These are phyloP conservation scores for Mrakia frigida DNA, from an alignment of 768 basidiomycete species.

Conservation along the genomic window DNA sequence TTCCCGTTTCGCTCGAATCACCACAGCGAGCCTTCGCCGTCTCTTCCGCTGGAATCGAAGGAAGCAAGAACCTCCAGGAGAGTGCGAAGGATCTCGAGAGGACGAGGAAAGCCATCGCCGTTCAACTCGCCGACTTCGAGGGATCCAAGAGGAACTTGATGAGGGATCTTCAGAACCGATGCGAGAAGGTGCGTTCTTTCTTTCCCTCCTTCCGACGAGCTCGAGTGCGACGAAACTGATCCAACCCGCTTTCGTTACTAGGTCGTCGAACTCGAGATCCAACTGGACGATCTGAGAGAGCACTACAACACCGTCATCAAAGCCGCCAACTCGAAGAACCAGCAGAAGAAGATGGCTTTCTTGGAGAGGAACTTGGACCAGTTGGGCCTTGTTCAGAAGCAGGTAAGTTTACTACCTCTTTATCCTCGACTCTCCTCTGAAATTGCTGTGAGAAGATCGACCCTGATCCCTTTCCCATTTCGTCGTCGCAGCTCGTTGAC, in stretches of 20 bases:
- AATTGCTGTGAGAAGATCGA: too few relatives aligned
- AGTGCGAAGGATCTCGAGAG: conserved; percentile 96
- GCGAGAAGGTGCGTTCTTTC: conserved; percentile 73
- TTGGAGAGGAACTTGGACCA: conserved; percentile 94
- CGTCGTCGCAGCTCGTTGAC: conserved; percentile 71
- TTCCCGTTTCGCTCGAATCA: background rate
- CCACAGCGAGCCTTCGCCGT: conserved; percentile 88
- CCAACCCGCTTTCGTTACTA: conserved; percentile 39
- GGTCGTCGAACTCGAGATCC: conserved; percentile 99
- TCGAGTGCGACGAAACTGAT: background rate
- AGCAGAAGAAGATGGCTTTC: conserved; percentile 99
- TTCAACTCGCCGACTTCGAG: conserved; percentile 98
- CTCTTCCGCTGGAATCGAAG: conserved; percentile 93
- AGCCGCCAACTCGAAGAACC: conserved; percentile 96
- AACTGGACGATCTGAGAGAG: conserved; percentile 95
- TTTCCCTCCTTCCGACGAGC: background rate
- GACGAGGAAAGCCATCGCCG: conserved; percentile 90
- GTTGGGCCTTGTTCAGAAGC: conserved; percentile 87
- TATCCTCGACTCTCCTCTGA: too few relatives aligned
- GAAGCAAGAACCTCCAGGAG: conserved; percentile 93
- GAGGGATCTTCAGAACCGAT: conserved; percentile 97
- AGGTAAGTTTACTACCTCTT: too few relatives aligned
- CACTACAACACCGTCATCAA: conserved; percentile 98
- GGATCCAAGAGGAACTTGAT: conserved; percentile 97
- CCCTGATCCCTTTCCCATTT: too few relatives aligned